Percentiles rank a stretch among this genome's conserved stretches.
Evolutionary conservation across 441 rosid species (phyloP).

Genomic region (Corymbia calophylla): DNA sequence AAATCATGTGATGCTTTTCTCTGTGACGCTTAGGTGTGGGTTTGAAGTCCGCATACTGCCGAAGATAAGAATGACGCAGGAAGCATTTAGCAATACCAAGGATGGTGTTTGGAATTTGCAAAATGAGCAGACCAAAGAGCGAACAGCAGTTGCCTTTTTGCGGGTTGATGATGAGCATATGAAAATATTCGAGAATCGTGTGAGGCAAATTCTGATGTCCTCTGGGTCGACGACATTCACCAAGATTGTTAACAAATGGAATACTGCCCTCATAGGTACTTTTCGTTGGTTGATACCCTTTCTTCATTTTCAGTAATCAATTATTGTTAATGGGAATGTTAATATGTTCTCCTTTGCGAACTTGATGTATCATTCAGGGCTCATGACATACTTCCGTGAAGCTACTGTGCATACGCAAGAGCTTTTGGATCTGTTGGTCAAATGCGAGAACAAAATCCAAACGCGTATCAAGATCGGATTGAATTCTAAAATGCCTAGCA

Average conservation of each 20-base stretch:
- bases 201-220: not conserved
- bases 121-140: not conserved
- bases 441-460: not conserved
- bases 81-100: not conserved
- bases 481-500: not conserved
- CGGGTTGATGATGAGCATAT: not conserved
- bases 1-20: not conserved
- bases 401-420: not conserved
- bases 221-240: not conserved
- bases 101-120: not conserved
- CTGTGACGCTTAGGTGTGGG: not conserved
- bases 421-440: not conserved
- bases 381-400: not conserved
- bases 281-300: not conserved
- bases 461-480: not conserved
- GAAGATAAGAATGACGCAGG: not conserved
- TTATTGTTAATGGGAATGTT: not conserved
- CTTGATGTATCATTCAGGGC: not conserved
- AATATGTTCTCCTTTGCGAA: not conserved
- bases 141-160: not conserved
- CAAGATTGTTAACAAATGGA: not conserved
- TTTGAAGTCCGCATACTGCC: not conserved
- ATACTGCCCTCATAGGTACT: not conserved
- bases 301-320: not conserved
- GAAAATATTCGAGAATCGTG: not conserved